Evolutionary conservation across 441 rosid species (phyloP).

Genomic region (Populus trichocarpa): DNA sequence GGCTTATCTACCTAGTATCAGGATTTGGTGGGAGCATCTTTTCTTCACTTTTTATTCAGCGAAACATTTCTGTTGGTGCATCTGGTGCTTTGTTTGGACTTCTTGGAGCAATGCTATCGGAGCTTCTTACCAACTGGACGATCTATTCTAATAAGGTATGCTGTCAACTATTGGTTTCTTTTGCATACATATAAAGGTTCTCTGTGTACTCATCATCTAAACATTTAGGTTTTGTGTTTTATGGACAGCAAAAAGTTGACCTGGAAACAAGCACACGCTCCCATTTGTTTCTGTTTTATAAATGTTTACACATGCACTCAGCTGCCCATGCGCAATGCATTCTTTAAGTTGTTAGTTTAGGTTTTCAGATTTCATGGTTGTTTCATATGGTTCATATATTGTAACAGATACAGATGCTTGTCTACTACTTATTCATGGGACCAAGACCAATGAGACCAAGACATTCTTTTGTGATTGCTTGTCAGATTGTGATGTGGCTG

Average conservation of each 20-base stretch:
- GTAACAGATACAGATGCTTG: not conserved
- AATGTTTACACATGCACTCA: not conserved
- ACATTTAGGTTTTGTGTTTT: not conserved
- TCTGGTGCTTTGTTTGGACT: constrained; percentile 97
- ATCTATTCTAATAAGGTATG: constrained; percentile 79
- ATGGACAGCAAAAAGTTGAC: not conserved
- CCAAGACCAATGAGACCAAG: not conserved
- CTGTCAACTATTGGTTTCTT: not conserved
- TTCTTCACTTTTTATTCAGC: constrained; percentile 65
- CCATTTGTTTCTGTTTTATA: not conserved
- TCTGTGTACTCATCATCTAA: not conserved
- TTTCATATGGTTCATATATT: not conserved
- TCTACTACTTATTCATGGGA: not conserved
- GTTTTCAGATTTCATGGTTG: not conserved
- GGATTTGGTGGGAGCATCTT: constrained; percentile 83
- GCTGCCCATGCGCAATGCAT: not conserved
- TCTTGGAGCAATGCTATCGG: constrained; percentile 91
- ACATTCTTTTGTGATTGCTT: not conserved
- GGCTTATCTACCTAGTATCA: constrained; percentile 61
- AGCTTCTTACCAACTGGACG: constrained; percentile 91
- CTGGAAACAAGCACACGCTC: not conserved
- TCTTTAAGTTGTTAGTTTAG: not conserved
- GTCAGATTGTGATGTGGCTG: not conserved
- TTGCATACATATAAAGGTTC: not conserved
- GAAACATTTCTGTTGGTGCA: constrained; percentile 78